Evolutionary conservation across 495 filamentous ascomycete genomes (phyloP).

Genomic region (Immersiella caudata): DNA sequence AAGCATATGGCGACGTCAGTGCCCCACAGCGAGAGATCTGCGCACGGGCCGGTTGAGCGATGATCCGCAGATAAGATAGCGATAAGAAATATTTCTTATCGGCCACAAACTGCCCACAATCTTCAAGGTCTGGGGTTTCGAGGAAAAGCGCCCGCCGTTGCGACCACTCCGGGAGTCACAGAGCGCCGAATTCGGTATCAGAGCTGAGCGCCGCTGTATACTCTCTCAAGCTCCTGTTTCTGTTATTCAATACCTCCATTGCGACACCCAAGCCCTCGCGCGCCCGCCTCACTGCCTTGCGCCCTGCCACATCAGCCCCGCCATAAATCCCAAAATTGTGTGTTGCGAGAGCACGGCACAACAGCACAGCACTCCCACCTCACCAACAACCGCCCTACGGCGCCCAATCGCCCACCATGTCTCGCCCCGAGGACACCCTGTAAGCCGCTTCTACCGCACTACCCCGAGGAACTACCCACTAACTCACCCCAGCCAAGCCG

Average conservation of each 20-base stretch:
- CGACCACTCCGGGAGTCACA: background rate
- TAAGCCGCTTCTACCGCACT: constrained; percentile 39
- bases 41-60: background rate
- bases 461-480: background rate
- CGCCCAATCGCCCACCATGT: constrained; percentile 62
- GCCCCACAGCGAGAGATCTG: background rate
- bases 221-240: background rate
- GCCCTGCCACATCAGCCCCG: background rate
- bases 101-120: constrained; percentile 23
- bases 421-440: constrained; percentile 93
- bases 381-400: background rate
- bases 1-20: constrained; percentile 11
- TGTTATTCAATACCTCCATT: background rate
- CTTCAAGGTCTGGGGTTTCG: background rate
- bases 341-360: background rate
- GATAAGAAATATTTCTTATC: constrained; percentile 25
- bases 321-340: constrained; percentile 9
- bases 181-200: background rate
- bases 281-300: background rate
- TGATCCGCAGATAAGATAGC: constrained; percentile 21
- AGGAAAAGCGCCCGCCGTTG: background rate
- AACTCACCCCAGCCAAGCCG: constrained; percentile 67
- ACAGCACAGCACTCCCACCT: background rate
- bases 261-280: background rate
- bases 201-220: background rate